Evolutionary conservation across 2,329 filamentous ascomycete species (phyloP), one percentile per base, ranked within the genome.

Genomic region (Hypoxylon sp.): DNA sequence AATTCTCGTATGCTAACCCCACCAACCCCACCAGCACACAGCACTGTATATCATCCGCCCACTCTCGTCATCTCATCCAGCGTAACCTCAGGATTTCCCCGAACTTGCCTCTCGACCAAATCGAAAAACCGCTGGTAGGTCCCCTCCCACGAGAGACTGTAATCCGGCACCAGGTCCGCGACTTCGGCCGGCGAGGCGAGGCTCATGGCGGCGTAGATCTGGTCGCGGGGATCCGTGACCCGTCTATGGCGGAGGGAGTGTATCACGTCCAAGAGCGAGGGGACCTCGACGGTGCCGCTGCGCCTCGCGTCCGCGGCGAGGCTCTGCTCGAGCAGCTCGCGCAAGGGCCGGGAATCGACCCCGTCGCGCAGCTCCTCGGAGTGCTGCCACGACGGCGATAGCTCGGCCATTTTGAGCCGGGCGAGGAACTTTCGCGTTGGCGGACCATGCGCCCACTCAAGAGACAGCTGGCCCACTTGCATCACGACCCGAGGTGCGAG

Each of bases 321-420:
- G 20, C 48, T 51, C 20, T 38, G 5, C 28, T 51, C 48, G 5
- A 40, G 32, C 12, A 51, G 18, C 7, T 51, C 48, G 20, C 48
- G 2, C 4, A 26, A 33, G 1, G 48, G 48, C 2, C 12, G 18
- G 18, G 16, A 16, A 12, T 51, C 48, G 2, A 20, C 32, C 12
- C 4, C 20, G 11, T 24, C 18, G 4, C 30, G 18, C 18, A 51
- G 14, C 20, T 12, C 20, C 20, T 12, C 14, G 2, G 49, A 28
- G 11, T 18, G 4, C 14, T 52, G 12, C 49, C 33, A 40, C 22
- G 49, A 52, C 12, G 33, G 33, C 49, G 49, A 26, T 1, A 52
- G 32, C n/a, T 42, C 49, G 9, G 24, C 24, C 36, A 30, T 20
- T 24, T 42, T 42, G 33, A 42, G 18, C 2, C 22, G 22, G 8